A percentile compares a stretch with the other conserved stretches of the same genome.
Evolutionary conservation across 1,284 basidiomycete genomes (phyloP).

Genomic region (Ustilago esculenta): DNA sequence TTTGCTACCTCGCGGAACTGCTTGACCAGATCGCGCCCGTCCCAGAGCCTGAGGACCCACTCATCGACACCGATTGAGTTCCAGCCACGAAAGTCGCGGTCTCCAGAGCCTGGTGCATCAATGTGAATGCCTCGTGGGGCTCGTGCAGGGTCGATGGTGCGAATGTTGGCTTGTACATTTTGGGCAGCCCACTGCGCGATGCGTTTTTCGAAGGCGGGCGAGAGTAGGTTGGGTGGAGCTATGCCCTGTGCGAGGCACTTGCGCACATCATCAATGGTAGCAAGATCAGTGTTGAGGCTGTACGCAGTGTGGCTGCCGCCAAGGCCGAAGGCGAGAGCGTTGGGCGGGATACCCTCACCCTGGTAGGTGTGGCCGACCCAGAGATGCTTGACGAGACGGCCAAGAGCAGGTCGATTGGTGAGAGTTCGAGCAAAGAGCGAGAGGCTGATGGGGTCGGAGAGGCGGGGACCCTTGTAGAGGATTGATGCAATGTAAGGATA

Average conservation of each 20-base stretch:
- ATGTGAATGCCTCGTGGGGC: constrained; percentile 47
- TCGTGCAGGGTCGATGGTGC: constrained; percentile 40
- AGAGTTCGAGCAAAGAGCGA: constrained; percentile 46
- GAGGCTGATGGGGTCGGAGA: constrained; percentile 48
- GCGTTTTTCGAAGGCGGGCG: constrained; percentile 43
- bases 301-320: constrained; percentile 38
- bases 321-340: constrained; percentile 35
- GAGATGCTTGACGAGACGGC: constrained; percentile 47
- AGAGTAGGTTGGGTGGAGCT: constrained; percentile 35
- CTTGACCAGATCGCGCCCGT: constrained; percentile 46
- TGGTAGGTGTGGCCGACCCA: constrained; percentile 53
- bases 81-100: constrained; percentile 34
- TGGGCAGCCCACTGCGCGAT: constrained; percentile 48
- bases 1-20: constrained; percentile 42
- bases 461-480: constrained; percentile 48
- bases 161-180: constrained; percentile 46
- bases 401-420: constrained; percentile 44
- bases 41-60: constrained; percentile 51
- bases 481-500: constrained; percentile 49
- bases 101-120: constrained; percentile 45
- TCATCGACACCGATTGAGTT: constrained; percentile 52
- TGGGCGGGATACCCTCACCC: constrained; percentile 41
- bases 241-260: constrained; percentile 34
- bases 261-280: constrained; percentile 37
- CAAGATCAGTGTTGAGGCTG: constrained; percentile 42